Evolutionary conservation across 2,329 filamentous ascomycete genomes (phyloP).

Genomic region (Alternaria arbusti): DNA sequence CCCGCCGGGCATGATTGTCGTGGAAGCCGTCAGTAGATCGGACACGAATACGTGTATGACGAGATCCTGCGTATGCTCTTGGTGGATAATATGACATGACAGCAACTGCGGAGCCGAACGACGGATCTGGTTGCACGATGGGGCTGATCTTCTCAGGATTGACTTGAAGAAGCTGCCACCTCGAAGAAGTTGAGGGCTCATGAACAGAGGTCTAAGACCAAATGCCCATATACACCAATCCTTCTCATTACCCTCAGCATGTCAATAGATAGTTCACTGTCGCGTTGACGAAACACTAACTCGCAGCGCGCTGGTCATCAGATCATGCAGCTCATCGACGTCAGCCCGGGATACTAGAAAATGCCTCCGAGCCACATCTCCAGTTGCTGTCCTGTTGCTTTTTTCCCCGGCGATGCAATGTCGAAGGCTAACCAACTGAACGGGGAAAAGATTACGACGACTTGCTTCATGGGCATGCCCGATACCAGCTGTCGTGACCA

Average conservation of each 20-base stretch:
- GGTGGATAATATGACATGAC: constrained; percentile 10
- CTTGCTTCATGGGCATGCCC: constrained; percentile 25
- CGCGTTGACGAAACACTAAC: not conserved
- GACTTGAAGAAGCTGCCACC: not conserved
- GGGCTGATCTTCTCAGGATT: not conserved
- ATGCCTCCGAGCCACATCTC: constrained; percentile 1
- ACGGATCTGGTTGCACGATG: not conserved
- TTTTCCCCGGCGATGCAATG: constrained; percentile 16
- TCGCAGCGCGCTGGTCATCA: not conserved
- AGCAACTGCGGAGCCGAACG: not conserved
- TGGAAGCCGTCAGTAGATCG: constrained; percentile 11
- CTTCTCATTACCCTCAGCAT: not conserved
- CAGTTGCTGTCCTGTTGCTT: constrained; percentile 11
- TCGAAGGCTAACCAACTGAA: constrained; percentile 16
- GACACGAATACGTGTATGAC: constrained; percentile 22
- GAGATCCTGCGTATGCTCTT: constrained; percentile 20
- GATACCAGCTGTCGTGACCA: constrained; percentile 36
- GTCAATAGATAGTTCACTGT: not conserved
- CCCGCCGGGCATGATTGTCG: constrained; percentile 1
- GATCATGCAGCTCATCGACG: not conserved
- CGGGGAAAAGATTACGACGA: constrained; percentile 30
- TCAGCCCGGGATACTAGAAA: not conserved
- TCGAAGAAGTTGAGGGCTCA: not conserved
- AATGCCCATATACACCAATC: not conserved
- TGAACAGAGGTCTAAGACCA: not conserved